Percentiles rank a stretch among this genome's conserved stretches.
Evolutionary conservation across 306 rosid genomes (phyloP).

Genomic region (Ormosia semicastrata): DNA sequence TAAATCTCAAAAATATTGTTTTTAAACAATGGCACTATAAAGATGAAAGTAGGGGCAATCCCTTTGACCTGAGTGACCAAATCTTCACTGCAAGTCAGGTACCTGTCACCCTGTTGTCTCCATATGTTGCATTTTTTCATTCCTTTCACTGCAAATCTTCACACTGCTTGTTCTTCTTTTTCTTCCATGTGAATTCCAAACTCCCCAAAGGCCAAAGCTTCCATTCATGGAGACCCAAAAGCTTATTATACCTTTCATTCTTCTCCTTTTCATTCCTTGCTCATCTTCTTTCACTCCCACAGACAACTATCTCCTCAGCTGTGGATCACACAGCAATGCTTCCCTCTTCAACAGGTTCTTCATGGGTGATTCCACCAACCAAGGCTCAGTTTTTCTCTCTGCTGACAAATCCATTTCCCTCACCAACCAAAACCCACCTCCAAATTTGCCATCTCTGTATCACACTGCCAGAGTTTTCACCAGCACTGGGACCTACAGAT

Average conservation of each 20-base stretch:
- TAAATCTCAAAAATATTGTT: neutral
- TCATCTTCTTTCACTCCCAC: conserved; percentile 59
- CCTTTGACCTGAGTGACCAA: conserved; percentile 25
- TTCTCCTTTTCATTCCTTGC: conserved; percentile 29
- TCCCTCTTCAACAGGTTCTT: conserved; percentile 55
- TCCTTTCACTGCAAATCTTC: neutral
- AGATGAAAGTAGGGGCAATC: neutral
- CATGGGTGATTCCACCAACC: conserved; percentile 44
- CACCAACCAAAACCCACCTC: conserved; percentile 54
- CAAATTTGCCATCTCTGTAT: conserved; percentile 47
- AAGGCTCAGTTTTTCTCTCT: conserved; percentile 47
- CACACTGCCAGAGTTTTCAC: conserved; percentile 76
- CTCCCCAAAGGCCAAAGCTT: neutral
- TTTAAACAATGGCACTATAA: neutral
- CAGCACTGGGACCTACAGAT: conserved; percentile 49
- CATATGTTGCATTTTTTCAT: neutral
- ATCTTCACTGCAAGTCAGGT: neutral
- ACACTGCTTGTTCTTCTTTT: neutral
- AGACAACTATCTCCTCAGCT: conserved; percentile 73
- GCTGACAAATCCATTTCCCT: conserved; percentile 51
- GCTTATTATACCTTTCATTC: conserved; percentile 24
- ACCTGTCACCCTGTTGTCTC: neutral
- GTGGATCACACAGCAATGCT: conserved; percentile 66
- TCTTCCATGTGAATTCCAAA: conserved; percentile 7
- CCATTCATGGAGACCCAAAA: conserved; percentile 48